Base-by-base conservation (phyloP, 2,329 filamentous ascomycete genomes). In the Penicillium sp. region DNA sequence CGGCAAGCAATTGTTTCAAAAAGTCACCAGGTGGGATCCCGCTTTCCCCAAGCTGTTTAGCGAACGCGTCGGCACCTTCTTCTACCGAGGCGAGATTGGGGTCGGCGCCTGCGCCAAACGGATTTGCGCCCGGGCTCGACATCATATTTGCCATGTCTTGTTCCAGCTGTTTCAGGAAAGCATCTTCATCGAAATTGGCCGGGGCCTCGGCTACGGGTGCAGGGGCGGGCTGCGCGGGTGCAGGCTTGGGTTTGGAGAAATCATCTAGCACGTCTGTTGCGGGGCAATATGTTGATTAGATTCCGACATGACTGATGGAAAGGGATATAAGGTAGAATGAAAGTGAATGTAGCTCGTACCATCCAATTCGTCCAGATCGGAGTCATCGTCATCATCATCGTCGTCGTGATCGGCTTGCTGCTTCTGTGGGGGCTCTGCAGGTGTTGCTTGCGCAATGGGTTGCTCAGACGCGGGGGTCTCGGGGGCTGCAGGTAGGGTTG, bases 301-400 rank as follows among this genome's bases (percentile, higher is more conserved):
- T 44, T 21, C 16, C 16, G 19, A 37, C 10, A 39, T 31, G n/a
- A 31, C 19, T 21, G 11, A 19, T 19, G 19, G 19, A 19, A 19
- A 19, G 19, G 19, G 19, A 19, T 19, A 19, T 19, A 19, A 19
- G 19, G 19, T 19, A 19, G 19, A 19, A 19, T 19, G 19, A 19
- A 19, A 19, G 19, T 19, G 19, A 19, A 19, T 19, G 19, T 19
- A 19, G 19, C 19, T 19, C 19, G 19, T 75, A 91, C 91, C 92
- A 76, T 99, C 95, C 45, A 99, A 80, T 69, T 98, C 95, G 69
- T 97, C 95, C 75, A 96, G 93, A 64, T 98, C 93, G 7, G 93
- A 93, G 69, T 97, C 93, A 21, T 92, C 88, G 16, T 89, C 93
- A 21, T 92, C 88, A 16, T 89, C 87, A 64, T 89, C 84, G 23